Evolutionary conservation across 2,329 filamentous ascomycete species (phyloP), one percentile per base, ranked within the genome.

Genomic region (Apiospora kogelbergensis): DNA sequence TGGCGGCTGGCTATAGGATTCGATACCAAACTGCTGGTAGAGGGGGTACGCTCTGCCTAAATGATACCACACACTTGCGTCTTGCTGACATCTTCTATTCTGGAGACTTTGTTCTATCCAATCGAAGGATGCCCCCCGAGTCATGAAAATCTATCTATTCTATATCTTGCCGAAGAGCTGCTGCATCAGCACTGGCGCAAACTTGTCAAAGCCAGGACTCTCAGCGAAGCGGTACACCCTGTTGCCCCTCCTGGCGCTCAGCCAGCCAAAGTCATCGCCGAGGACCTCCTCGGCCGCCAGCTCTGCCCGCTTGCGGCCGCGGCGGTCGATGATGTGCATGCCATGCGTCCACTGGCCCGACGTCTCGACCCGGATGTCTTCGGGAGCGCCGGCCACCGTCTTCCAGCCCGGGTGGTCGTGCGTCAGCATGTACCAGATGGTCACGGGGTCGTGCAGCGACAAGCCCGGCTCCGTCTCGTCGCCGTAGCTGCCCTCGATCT

Each of bases 291-390:
- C 83, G 22, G 81, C 70, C 6, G 77, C 77, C 24, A 82, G 69
- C 70, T 87, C 86, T 6, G 84, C 84, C 76, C 89, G 88, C 71
- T 82, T 84, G 67, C 89, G 82, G 45, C 82, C 81, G 60, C 96
- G 87, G 44, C 89, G 86, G 83, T 99, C 96, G 48, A 94, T 84
- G 41, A 98, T 86, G 76, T 94, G 95, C 90, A 96, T 95, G 1
- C 96, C 95, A 68, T 93, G 86, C 63, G 95, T 97, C 96, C 96
- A 99, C 83, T 98, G 96, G 1, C 95, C 96, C 2, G 88, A 83
- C 0, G 94, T 97, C 82, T 99, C 96, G 48, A 99, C 85, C 24
- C 96, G 88, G 68, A 99, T 91, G 78, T 99, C 96, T 79, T 97
- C 92, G 0, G 84, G 89, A 69, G 86, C 83, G 17, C 82, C 79